Percentiles rank a stretch among this genome's conserved stretches.
These are phyloP conservation scores for Turritis glabra DNA, from an alignment of 345 rosid species.

Conservation along the genomic window DNA sequence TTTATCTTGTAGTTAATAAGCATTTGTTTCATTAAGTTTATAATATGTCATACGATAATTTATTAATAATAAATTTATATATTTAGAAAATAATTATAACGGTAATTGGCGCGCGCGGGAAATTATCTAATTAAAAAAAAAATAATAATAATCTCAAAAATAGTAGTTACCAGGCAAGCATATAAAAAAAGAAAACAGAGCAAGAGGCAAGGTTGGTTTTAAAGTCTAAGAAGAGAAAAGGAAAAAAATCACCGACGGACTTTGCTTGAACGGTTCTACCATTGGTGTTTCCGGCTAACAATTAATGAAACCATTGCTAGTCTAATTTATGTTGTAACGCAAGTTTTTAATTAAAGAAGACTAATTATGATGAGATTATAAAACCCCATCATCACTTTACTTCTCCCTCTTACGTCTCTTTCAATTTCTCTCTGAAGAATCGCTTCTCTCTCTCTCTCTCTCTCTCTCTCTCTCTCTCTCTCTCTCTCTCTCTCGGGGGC, in stretches of 20 bases:
- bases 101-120: neutral
- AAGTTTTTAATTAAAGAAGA: neutral
- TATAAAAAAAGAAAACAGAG: neutral
- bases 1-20: too few relatives aligned
- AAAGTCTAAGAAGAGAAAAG: neutral
- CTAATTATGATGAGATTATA: conserved; percentile 9
- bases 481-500: conserved; percentile 3
- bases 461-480: conserved; percentile 16
- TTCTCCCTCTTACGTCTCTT: conserved; percentile 34
- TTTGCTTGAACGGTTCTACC: neutral
- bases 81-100: neutral
- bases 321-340: too few relatives aligned
- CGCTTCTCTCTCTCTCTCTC: conserved; percentile 8
- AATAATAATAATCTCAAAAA: too few relatives aligned
- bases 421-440: conserved; percentile 20
- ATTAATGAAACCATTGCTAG: neutral
- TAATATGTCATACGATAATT: neutral
- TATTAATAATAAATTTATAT: neutral
- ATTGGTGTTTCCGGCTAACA: conserved; percentile 1
- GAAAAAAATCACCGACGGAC: neutral
- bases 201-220: neutral
- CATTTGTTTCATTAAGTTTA: neutral
- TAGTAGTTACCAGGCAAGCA: too few relatives aligned
- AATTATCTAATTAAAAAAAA: neutral
- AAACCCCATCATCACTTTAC: conserved; percentile 25